phyloP scores from a whole-genome alignment of 1,284 basidiomycete genomes.

The Ceratobasidium sp. region DNA sequence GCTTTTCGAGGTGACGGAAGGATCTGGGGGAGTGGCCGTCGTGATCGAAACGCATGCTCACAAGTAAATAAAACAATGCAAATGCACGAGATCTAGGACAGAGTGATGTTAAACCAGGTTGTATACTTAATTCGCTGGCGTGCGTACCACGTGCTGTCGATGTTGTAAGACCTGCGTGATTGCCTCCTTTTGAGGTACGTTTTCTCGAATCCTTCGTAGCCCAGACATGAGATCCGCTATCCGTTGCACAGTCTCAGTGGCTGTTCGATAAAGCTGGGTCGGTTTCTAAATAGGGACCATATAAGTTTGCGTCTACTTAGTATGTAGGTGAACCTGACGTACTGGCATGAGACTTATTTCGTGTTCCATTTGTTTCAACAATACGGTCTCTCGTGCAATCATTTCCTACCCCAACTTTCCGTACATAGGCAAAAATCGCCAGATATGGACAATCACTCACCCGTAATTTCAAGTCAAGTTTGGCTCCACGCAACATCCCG shows the following conservation, averaged over 20 bases:
- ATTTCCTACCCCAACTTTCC: slow-evolving; percentile 10
- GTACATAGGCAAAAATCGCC: neutral
- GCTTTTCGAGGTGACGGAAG: slow-evolving; percentile 62
- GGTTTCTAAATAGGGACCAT: slow-evolving; percentile 57
- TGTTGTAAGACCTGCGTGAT: slow-evolving; percentile 59
- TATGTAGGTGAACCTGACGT: slow-evolving; percentile 45
- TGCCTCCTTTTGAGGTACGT: slow-evolving; percentile 61
- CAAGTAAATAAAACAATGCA: slow-evolving; percentile 63
- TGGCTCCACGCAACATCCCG: slow-evolving; percentile 31
- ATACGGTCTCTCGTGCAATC: slow-evolving; percentile 28
- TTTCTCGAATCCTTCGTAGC: slow-evolving; percentile 61
- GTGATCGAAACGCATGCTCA: slow-evolving; percentile 62
- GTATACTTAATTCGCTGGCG: neutral
- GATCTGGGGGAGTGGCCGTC: slow-evolving; percentile 64
- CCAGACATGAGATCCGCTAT: slow-evolving; percentile 62
- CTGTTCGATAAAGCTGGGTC: slow-evolving; percentile 59
- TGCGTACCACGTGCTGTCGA: slow-evolving; percentile 60
- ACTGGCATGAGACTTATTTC: slow-evolving; percentile 64
- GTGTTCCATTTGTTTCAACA: slow-evolving; percentile 57
- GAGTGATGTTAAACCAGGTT: neutral
- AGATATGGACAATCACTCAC: neutral
- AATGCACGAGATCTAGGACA: slow-evolving; percentile 58
- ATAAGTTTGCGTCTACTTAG: neutral
- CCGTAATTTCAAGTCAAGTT: slow-evolving; percentile 21
- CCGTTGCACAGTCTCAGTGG: slow-evolving; percentile 57